Evolutionary conservation across 441 rosid species (phyloP).

Genomic region (Omphalea diandra): DNA sequence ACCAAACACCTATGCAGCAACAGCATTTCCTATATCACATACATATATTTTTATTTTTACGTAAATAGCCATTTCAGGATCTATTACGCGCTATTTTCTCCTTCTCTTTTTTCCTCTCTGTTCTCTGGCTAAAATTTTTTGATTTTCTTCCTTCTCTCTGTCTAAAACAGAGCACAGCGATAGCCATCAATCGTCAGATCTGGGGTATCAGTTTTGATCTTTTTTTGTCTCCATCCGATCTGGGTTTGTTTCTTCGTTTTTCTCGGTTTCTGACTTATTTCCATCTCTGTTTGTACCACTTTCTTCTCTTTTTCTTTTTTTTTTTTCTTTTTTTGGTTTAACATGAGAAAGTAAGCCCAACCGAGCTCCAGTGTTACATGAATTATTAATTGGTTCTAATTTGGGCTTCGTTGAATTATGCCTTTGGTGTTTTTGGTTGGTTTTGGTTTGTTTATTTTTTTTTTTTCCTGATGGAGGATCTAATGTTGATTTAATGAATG

Average conservation of each 20-base stretch:
- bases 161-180: conserved; percentile 17
- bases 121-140: not conserved
- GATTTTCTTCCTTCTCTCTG: conserved; percentile 16
- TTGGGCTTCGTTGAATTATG: not conserved
- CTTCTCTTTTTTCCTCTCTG: not conserved
- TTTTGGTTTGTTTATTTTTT: not conserved
- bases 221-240: conserved; percentile 23
- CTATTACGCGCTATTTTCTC: conserved; percentile 22
- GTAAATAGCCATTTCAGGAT: conserved; percentile 10
- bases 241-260: conserved; percentile 13
- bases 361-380: not conserved
- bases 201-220: conserved; percentile 18
- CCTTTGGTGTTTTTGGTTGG: not conserved
- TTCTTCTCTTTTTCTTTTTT: not conserved
- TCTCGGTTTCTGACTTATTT: not conserved
- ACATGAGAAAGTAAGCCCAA: not conserved
- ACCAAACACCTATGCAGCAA: accelerated
- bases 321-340: not conserved
- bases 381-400: not conserved
- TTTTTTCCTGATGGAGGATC: not conserved
- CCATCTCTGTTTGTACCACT: not conserved
- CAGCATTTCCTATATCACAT: too few species aligned
- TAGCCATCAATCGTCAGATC: conserved; percentile 24
- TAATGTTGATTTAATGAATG: not conserved
- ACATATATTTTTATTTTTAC: not conserved